Evolutionary conservation across 1,284 basidiomycete genomes (phyloP), one percentile per base, ranked within the genome.

Genomic region (Erythrobasidium hasegawianum): DNA sequence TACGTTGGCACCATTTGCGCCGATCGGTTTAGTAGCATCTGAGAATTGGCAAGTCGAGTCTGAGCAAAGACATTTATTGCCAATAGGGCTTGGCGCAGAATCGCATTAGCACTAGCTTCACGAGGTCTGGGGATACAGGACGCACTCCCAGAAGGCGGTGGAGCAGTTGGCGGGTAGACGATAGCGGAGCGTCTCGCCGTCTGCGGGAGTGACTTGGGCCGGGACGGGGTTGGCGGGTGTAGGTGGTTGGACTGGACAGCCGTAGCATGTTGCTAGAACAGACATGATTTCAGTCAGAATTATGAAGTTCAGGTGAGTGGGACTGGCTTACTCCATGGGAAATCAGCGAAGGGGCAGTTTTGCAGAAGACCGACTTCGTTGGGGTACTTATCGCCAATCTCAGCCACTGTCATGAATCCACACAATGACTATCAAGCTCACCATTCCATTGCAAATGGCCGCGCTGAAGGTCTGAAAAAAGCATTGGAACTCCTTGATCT

Each of bases 371-470:
- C 74, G 14, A 58, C 64, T 41, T 69, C 39, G 33, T 72, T 72
- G 16, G 70, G 67, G 26, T 69, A 67, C 62, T n/a, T 65, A 40
- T 33, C 8, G 14, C 16, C n/a, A 5, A 20, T 8, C 18, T n/a
- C 52, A 54, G 24, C 33, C 33, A 33, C 11, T n/a, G n/a, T n/a
- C n/a, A n/a, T n/a, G n/a, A n/a, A n/a, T n/a, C n/a, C n/a, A n/a
- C n/a, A n/a, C n/a, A n/a, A n/a, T n/a, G n/a, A n/a, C n/a, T n/a
- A n/a, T n/a, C n/a, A 18, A 14, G 24, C 62, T 76, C 0, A 84
- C 84, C 43, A 88, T 84, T 57, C 87, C 87, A 73, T 89, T 87
- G 78, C 87, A 89, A 67, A 89, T 85, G 74, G 85, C 81, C 22
- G 76, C 60, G 38, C 78, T 78, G 8, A 87, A 87, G 1, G 81